Evolutionary conservation across 331 rosid genomes (phyloP).

Genomic region (Pyracantha coccinea): DNA sequence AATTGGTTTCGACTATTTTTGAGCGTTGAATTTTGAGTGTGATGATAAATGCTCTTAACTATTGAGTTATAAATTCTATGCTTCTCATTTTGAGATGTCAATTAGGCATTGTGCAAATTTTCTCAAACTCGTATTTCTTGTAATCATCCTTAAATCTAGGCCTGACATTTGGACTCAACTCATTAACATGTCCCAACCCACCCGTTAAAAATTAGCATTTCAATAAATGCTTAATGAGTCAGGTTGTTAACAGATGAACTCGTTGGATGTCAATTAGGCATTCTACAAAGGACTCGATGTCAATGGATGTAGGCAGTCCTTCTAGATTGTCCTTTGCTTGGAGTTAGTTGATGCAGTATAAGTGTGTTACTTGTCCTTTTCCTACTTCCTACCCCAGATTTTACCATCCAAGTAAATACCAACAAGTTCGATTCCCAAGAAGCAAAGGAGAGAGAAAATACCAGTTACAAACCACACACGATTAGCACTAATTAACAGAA

Average conservation of each 20-base stretch:
- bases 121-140: neutral
- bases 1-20: too few species aligned
- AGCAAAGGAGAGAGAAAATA: neutral
- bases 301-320: neutral
- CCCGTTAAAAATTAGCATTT: too few species aligned
- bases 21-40: neutral
- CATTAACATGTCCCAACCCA: too few species aligned
- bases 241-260: too few species aligned
- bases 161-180: too few species aligned
- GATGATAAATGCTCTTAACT: neutral
- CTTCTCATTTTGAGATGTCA: neutral
- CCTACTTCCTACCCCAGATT: neutral
- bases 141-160: too few species aligned
- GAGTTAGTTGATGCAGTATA: neutral
- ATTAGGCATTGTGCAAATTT: neutral
- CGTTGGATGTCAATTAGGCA: too few species aligned
- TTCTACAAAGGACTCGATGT: neutral
- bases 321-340: neutral
- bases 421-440: neutral
- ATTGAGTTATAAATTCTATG: too few species aligned
- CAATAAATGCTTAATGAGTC: too few species aligned
- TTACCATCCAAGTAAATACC: neutral
- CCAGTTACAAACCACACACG: neutral
- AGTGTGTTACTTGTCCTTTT: conserved; percentile 1
- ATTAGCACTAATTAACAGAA: too few species aligned